phyloP scores from a whole-genome alignment of 164 flowering plant species.

The Magnolia changhungtana region DNA sequence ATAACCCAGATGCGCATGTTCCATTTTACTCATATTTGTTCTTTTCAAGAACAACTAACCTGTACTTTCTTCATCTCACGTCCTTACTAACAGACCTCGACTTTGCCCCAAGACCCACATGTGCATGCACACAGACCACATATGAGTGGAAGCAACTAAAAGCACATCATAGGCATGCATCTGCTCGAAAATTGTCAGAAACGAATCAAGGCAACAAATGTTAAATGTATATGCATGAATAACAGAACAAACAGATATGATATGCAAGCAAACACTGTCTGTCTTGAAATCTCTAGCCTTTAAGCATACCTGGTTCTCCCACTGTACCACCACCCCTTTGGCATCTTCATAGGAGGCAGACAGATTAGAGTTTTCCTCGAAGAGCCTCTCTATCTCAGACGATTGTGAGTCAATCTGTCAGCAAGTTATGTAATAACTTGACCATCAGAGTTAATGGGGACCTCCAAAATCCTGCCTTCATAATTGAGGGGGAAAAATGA shows the following conservation, averaged over 20 bases:
- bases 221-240: background rate
- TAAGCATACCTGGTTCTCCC: conserved; percentile 83
- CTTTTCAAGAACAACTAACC: background rate
- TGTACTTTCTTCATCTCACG: background rate
- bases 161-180: background rate
- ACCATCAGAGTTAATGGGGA: background rate
- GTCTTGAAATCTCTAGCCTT: background rate
- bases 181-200: background rate
- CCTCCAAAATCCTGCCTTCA: conserved; percentile 1
- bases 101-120: background rate
- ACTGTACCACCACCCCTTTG: conserved; percentile 42
- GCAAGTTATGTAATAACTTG: background rate
- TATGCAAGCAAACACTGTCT: background rate
- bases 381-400: conserved; percentile 89
- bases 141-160: background rate
- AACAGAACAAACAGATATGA: conserved; percentile 1
- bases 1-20: background rate
- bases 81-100: background rate
- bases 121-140: background rate
- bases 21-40: background rate
- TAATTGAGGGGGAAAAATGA: background rate
- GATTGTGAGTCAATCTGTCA: conserved; percentile 93
- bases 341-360: conserved; percentile 73
- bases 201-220: background rate
- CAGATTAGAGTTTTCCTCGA: conserved; percentile 82